Percentiles rank a stretch among this genome's conserved stretches.
These are phyloP conservation scores for Zygotorulaspora florentina DNA, from an alignment of 805 yeast genomes.

Conservation along the genomic window DNA sequence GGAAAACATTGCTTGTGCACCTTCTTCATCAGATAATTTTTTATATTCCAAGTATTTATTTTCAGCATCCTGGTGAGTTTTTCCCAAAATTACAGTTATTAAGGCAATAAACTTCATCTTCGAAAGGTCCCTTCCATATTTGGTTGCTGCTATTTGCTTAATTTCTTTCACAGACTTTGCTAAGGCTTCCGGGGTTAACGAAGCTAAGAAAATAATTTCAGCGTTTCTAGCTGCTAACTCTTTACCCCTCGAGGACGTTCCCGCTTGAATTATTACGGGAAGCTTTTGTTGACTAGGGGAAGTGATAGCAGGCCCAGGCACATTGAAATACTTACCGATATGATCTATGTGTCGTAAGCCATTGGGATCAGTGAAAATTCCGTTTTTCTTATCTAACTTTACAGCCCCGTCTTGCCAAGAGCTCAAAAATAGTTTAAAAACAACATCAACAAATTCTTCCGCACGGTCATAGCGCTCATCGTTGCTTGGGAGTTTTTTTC, in stretches of 20 bases:
- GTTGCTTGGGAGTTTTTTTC: conserved; percentile 37
- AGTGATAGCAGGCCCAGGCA: conserved; percentile 43
- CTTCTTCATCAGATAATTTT: conserved; percentile 38
- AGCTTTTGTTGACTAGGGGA: conserved; percentile 43
- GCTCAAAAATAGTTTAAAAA: conserved; percentile 38
- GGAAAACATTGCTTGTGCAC: conserved; percentile 43
- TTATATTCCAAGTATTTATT: conserved; percentile 35
- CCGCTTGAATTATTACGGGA: conserved; percentile 45
- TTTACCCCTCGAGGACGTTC: conserved; percentile 40
- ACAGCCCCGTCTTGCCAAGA: conserved; percentile 45
- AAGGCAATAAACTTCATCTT: conserved; percentile 39
- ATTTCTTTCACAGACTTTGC: conserved; percentile 32
- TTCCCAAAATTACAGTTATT: conserved; percentile 39
- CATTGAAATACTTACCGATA: conserved; percentile 40
- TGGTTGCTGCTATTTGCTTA: conserved; percentile 34
- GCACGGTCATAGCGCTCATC: conserved; percentile 41
- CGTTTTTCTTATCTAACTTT: conserved; percentile 26
- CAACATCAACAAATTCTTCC: conserved; percentile 39
- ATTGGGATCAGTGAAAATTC: conserved; percentile 39
- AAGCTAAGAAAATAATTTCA: conserved; percentile 41
- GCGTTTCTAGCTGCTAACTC: conserved; percentile 43
- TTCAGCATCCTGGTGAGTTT: conserved; percentile 41
- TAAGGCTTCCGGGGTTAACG: conserved; percentile 33
- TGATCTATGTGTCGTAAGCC: conserved; percentile 40
- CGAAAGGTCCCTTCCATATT: conserved; percentile 36